Evolutionary conservation across 2,329 filamentous ascomycete genomes (phyloP).

Genomic region (Rugonectria rugulosa): DNA sequence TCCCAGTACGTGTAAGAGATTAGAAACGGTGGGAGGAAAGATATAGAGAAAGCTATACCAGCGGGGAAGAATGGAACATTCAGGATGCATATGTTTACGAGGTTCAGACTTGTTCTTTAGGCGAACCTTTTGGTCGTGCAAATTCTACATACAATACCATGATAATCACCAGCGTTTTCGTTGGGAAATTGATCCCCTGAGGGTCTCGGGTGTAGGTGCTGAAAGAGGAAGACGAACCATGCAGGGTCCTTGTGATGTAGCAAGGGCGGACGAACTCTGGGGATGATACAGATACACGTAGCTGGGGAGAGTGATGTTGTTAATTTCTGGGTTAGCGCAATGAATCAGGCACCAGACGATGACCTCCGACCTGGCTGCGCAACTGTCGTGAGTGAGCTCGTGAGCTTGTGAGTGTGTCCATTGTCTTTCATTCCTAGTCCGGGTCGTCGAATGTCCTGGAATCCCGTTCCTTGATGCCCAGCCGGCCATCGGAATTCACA

Average conservation of each 20-base stretch:
- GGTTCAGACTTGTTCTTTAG: constrained; percentile 46
- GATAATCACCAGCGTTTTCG: constrained; percentile 14
- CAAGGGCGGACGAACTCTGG: constrained; percentile 6
- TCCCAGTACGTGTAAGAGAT: constrained; percentile 82
- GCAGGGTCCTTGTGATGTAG: not conserved
- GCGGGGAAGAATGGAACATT: constrained; percentile 24
- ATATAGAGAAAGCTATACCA: constrained; percentile 32
- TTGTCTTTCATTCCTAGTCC: not conserved
- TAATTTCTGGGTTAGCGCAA: no score
- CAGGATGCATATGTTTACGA: constrained; percentile 39
- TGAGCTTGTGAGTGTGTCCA: no score
- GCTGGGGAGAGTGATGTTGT: not conserved
- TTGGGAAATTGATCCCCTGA: constrained; percentile 11
- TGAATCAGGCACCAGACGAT: no score
- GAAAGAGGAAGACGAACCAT: constrained; percentile 4
- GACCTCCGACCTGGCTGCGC: no score
- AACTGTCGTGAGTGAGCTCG: no score
- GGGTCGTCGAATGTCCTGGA: not conserved
- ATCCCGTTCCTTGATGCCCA: not conserved
- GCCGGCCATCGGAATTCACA: constrained; percentile 5
- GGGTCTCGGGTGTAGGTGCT: constrained; percentile 4
- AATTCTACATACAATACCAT: constrained; percentile 38
- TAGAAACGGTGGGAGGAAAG: constrained; percentile 9
- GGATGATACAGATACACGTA: constrained; percentile 10
- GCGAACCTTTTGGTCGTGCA: constrained; percentile 45